Conservation (phyloP, 1,139 yeast genomes). For the Sugiyamaella japonica region DNA sequence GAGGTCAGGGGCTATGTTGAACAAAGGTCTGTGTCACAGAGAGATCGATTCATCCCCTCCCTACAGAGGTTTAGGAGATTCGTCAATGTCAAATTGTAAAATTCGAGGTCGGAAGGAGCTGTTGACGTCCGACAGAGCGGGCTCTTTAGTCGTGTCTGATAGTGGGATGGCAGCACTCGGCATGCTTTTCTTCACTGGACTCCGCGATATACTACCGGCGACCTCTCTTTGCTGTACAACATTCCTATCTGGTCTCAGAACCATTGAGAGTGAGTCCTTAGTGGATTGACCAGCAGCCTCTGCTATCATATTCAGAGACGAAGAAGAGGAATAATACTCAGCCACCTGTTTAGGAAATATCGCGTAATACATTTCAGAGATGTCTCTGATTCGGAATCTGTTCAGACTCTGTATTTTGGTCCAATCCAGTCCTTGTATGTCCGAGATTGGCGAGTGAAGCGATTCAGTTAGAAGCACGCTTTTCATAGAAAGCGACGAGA, state of each 20-base stretch:
- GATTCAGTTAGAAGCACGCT: slow-evolving; percentile 26
- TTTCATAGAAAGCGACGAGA: slow-evolving; percentile 17
- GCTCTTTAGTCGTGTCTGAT: background rate
- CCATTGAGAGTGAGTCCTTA: background rate
- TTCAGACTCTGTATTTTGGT: slow-evolving; percentile 4
- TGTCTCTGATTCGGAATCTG: slow-evolving; percentile 18
- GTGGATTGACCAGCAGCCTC: slow-evolving; percentile 11
- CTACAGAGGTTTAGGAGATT: slow-evolving; percentile 1
- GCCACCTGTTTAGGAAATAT: slow-evolving; percentile 20
- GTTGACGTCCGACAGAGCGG: background rate
- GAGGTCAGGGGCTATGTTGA: no score
- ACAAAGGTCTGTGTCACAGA: no score
- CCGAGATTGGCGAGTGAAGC: slow-evolving; percentile 23
- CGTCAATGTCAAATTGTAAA: slow-evolving; percentile 5
- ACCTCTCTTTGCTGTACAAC: no score
- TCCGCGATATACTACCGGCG: background rate
- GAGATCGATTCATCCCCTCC: no score
- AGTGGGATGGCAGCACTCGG: background rate
- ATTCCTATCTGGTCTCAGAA: background rate
- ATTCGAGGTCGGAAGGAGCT: background rate
- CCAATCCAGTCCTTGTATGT: slow-evolving; percentile 19
- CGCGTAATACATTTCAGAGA: slow-evolving; percentile 22
- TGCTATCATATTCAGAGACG: slow-evolving; percentile 15
- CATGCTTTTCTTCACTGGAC: background rate
- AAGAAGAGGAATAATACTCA: slow-evolving; percentile 12